Base-by-base conservation (phyloP, 2,329 filamentous ascomycete genomes). In the Fusarium graminum region DNA sequence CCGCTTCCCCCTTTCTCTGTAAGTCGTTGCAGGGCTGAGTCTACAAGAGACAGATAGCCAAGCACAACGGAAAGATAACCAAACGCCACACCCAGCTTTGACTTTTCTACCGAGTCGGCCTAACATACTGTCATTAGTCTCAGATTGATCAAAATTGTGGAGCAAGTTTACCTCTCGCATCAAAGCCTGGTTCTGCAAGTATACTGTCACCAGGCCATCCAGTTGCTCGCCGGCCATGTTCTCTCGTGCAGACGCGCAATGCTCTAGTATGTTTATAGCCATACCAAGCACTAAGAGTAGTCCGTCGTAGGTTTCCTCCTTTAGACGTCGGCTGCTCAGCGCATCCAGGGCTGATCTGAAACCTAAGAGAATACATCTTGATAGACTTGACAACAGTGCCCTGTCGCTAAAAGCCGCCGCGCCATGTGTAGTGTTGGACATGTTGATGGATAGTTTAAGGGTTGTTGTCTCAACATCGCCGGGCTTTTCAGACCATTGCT, bases 211-310 rank as follows among this genome's bases (percentile, higher is more conserved):
- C 34, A 96, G 81, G 47, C 78, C 78, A 46, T 88, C 83, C 34
- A 93, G 77, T 9, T 87, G 80, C 72, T 65, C 65, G 11, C 63
- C 67, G 1, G 71, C 69, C 4, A 80, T 60, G 7, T 75, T 75
- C 17, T 79, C 76, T 52, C 89, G 83, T 13, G 91, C 89, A 22
- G 82, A 76, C 16, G 88, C 81, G 72, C 89, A 93, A 74, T 92
- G 90, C 75, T 97, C 93, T 10, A 92, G 87, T 53, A 97, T 86
- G 72, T 97, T 97, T 76, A 97, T 97, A 78, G 94, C 86, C 22
- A 92, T 87, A 1, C 93, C 94, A 38, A 97, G 81, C 51, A 92
- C 86, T 40, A 97, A 83, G 46, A 97, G 86, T 14, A 97, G 83
- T 46, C 87, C 85, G 68, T 97, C 90, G 52, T 94, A 80, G 2